Evolutionary conservation across 495 filamentous ascomycete genomes (phyloP).

Genomic region (Lasiosphaeria hispida): DNA sequence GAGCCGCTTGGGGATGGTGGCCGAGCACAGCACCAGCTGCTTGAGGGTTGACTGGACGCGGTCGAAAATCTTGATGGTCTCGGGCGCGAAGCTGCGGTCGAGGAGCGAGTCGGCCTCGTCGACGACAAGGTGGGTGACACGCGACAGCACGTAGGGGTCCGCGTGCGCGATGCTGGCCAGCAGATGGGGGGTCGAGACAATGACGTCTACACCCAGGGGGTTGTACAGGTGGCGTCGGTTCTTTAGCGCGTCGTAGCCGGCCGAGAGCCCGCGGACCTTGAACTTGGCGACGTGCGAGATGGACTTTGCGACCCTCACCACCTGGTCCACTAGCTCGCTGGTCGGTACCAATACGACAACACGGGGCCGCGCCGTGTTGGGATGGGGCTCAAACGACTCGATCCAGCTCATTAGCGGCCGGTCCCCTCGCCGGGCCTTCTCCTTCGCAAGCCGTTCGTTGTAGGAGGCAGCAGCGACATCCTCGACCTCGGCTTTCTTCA

Average conservation of each 20-base stretch:
- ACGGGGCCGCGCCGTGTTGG: conserved; percentile 71
- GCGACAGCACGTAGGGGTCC: conserved; percentile 84
- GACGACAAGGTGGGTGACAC: conserved; percentile 80
- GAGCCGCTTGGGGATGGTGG: conserved; percentile 86
- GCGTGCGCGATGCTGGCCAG: conserved; percentile 78
- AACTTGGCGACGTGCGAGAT: conserved; percentile 82
- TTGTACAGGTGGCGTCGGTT: conserved; percentile 84
- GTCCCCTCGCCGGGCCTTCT: conserved; percentile 47
- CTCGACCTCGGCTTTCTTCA: conserved; percentile 72
- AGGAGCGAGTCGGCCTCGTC: conserved; percentile 96
- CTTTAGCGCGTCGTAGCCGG: conserved; percentile 67
- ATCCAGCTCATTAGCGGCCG: conserved; percentile 47
- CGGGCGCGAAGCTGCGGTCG: conserved; percentile 83
- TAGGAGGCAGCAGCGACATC: conserved; percentile 57
- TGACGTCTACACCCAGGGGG: conserved; percentile 75
- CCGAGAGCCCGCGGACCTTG: conserved; percentile 75
- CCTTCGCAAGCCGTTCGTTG: conserved; percentile 43
- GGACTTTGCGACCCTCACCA: conserved; percentile 71
- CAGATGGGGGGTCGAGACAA: conserved; percentile 86
- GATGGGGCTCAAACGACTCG: conserved; percentile 59
- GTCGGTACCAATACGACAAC: conserved; percentile 91
- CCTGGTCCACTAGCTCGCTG: conserved; percentile 87
- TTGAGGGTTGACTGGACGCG: conserved; percentile 71
- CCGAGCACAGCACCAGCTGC: conserved; percentile 93
- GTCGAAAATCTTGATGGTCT: conserved; percentile 77